phyloP scores from a whole-genome alignment of 257 asterid genomes.

The Phtheirospermum japonicum region DNA sequence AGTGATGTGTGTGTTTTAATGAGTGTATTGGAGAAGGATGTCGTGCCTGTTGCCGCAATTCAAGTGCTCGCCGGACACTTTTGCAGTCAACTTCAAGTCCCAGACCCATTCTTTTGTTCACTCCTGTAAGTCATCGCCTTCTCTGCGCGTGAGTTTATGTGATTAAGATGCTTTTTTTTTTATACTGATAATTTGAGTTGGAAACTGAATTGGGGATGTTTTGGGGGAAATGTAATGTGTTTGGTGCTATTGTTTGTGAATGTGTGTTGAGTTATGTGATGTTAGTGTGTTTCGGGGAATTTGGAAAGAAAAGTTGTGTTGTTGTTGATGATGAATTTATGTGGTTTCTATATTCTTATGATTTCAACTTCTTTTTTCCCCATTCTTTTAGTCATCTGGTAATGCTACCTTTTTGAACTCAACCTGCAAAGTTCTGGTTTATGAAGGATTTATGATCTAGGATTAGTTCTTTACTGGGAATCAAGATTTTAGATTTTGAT shows the following conservation, averaged over 20 bases:
- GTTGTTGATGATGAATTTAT: constrained; percentile 13
- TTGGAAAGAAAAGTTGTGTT: constrained; percentile 14
- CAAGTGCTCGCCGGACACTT: constrained; percentile 83
- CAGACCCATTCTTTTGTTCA: constrained; percentile 44
- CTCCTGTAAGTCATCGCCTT: constrained; percentile 38
- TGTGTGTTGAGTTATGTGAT: no score
- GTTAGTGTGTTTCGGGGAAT: constrained; percentile 9
- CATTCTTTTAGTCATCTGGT: background rate
- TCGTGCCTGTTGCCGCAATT: constrained; percentile 93
- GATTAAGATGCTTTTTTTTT: background rate
- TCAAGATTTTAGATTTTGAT: constrained; percentile 13
- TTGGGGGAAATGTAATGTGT: no score
- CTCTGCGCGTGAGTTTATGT: background rate
- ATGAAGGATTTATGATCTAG: constrained; percentile 5
- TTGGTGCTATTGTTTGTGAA: background rate
- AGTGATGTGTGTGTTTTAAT: constrained; percentile 25
- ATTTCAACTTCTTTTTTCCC: constrained; percentile 1
- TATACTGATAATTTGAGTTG: constrained; percentile 1
- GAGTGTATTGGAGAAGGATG: constrained; percentile 46
- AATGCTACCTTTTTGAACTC: background rate
- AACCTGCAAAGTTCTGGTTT: background rate
- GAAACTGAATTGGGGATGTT: constrained; percentile 1
- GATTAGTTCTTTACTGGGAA: constrained; percentile 1
- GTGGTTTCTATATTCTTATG: constrained; percentile 12
- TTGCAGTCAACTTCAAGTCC: constrained; percentile 57